Percentiles rank a stretch among this genome's conserved stretches.
phyloP scores from a whole-genome alignment of 73 alveolate species.

The Paramecium octaurelia region DNA sequence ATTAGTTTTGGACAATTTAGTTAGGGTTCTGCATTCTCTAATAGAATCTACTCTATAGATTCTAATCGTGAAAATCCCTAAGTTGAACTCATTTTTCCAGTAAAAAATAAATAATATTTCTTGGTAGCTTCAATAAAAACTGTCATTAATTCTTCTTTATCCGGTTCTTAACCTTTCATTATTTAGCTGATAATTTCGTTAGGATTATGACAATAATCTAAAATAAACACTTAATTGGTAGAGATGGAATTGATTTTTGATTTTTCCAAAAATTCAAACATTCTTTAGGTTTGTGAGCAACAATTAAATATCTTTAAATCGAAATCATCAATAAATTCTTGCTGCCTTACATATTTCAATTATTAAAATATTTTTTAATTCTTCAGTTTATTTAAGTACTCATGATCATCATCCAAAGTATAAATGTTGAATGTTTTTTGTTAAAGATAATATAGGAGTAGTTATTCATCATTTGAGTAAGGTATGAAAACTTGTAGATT shows the following conservation, averaged over 20 bases:
- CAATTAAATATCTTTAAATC: not conserved
- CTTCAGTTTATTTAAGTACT: no score
- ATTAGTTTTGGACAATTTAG: not conserved
- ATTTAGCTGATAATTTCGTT: not conserved
- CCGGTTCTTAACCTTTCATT: not conserved
- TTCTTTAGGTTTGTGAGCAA: not conserved
- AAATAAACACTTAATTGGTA: not conserved
- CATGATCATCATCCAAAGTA: not conserved
- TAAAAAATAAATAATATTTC: not conserved
- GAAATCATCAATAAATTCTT: not conserved
- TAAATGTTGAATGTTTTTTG: no score
- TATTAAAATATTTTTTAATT: not conserved
- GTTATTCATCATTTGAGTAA: not conserved
- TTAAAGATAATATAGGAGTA: not conserved
- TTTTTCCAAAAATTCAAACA: not conserved
- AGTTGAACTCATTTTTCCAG: not conserved
- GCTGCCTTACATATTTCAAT: not conserved
- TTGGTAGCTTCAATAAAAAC: not conserved
- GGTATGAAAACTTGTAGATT: not conserved
- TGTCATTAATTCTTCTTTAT: not conserved
- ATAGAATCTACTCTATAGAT: not conserved
- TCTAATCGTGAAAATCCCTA: not conserved
- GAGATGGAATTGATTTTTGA: not conserved
- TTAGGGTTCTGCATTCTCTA: not conserved
- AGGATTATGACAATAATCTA: not conserved